Base-by-base conservation (phyloP, 345 rosid genomes). In the Acer saccharum region DNA sequence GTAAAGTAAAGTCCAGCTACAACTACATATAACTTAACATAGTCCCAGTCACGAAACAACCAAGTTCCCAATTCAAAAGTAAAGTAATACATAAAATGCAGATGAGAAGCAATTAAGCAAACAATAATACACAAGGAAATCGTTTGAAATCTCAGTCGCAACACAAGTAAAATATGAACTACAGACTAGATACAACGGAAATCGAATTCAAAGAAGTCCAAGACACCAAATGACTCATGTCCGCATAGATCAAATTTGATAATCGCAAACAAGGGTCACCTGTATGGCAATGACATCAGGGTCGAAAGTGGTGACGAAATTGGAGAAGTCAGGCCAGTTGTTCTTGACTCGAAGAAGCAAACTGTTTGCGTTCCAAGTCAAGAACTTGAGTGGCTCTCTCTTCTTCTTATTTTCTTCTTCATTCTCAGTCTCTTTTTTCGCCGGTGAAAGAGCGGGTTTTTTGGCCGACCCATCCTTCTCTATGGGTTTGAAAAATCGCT, bases 361-460 rank as follows among this genome's bases (percentile, higher is more conserved):
- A 86, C 99, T 94, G 71, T 96, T 94, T 10, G 98, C 98, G 72
- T 96, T 96, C 99, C 99, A 94, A 0, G 97, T 91, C 23, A 96
- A 0, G 78, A 96, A 94, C 90, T 90, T 96, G 60, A 87, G 73
- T 4, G 97, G 97, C 79, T 92, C 94, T 50, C 76, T 88, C 78
- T 62, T 87, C 32, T 54, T 76, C 69, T 72, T 81, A 44, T 63
- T 84, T 61, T 77, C 73, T 7, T 78, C 79, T 69, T 72, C 83
- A 52, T 52, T 75, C 25, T 72, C 83, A 44, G 63, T 63, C n/a
- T 76, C 79, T n/a, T 81, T 68, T 14, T 86, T 69, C 9, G 80
- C 73, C 72, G 86, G 73, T 5, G 88, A 82, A 60, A 87, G 83
- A 17, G 89, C 43, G 10, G 97, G 91, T 74, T 92, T 96, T 88